Evolutionary conservation across 192 early-diverging fungal genomes (phyloP).

Genomic region (Linderina pennispora): DNA sequence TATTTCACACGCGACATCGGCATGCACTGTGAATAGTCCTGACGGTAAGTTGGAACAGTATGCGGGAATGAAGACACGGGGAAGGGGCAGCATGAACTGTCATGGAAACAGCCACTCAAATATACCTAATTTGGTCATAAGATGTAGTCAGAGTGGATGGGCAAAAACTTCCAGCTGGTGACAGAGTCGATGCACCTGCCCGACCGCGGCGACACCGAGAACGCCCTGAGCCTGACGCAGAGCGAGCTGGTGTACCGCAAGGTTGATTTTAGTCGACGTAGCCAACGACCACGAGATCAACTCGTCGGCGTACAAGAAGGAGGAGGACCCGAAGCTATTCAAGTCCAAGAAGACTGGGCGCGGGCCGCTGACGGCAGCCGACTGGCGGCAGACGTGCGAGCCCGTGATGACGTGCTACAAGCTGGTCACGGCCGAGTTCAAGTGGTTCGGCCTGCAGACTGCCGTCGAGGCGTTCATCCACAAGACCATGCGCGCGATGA

Average conservation of each 20-base stretch:
- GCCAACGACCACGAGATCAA: constrained; percentile 55
- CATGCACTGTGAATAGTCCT: too few species aligned
- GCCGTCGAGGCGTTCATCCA: constrained; percentile 64
- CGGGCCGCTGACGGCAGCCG: constrained; percentile 52
- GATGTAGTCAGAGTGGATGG: constrained; percentile 66
- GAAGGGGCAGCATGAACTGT: too few species aligned
- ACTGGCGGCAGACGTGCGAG: constrained; percentile 59
- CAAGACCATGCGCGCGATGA: constrained; percentile 49
- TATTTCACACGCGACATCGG: too few species aligned
- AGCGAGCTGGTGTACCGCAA: constrained; percentile 57
- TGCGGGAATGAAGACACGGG: too few species aligned
- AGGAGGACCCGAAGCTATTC: constrained; percentile 61
- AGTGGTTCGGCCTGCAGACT: constrained; percentile 64
- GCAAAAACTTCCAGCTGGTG: constrained; percentile 62
- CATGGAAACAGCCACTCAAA: too few species aligned
- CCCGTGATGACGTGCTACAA: constrained; percentile 84
- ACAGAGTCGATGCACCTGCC: constrained; percentile 69
- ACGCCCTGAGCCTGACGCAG: constrained; percentile 46
- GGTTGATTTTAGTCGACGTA: constrained; percentile 59
- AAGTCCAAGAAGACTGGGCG: constrained; percentile 62
- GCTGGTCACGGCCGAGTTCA: constrained; percentile 70
- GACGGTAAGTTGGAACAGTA: too few species aligned
- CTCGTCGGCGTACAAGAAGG: constrained; percentile 48
- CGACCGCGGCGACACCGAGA: constrained; percentile 65
- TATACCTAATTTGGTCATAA: too few species aligned